These are phyloP conservation scores for Phytophthora constricta DNA, from an alignment of 352 stramenopile genomes.

Conservation along the genomic window DNA sequence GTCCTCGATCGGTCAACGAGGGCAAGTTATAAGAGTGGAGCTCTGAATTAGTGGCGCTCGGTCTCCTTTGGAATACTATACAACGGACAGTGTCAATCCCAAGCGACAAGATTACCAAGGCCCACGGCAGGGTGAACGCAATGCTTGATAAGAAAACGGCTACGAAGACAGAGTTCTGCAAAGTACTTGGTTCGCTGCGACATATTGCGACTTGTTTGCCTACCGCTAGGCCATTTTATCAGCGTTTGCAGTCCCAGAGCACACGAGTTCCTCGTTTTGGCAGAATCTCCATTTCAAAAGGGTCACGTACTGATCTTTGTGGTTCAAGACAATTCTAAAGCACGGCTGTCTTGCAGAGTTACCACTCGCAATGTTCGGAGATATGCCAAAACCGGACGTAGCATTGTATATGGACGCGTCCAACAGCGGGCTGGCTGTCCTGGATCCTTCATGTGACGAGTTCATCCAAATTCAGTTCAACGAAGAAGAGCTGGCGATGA, in stretches of 20 bases:
- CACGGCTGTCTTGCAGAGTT: slow-evolving; percentile 14
- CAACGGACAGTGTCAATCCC: slow-evolving; percentile 8
- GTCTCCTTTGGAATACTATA: slow-evolving; percentile 6
- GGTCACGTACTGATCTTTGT: not conserved
- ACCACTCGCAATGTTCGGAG: slow-evolving; percentile 10
- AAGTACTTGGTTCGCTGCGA: slow-evolving; percentile 22
- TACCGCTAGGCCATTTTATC: slow-evolving; percentile 6
- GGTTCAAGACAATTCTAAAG: not conserved
- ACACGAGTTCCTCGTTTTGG: not conserved
- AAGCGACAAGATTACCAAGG: slow-evolving; percentile 16
- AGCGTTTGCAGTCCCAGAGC: slow-evolving; percentile 2
- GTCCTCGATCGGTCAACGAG: slow-evolving; percentile 31
- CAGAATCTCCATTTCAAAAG: not conserved
- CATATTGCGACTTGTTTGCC: slow-evolving; percentile 24
- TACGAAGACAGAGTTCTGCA: not conserved
- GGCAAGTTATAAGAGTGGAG: slow-evolving; percentile 28
- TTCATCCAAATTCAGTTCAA: slow-evolving; percentile 20
- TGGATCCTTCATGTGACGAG: slow-evolving; percentile 3
- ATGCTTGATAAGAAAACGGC: not conserved
- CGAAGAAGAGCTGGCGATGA: not conserved
- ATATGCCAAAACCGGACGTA: not conserved
- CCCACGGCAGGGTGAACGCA: not conserved
- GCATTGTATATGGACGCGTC: slow-evolving; percentile 25
- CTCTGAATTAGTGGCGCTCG: slow-evolving; percentile 11
- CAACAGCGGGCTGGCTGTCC: slow-evolving; percentile 1